phyloP scores from a whole-genome alignment of 163 green algal genomes.

The Volvox carteri region DNA sequence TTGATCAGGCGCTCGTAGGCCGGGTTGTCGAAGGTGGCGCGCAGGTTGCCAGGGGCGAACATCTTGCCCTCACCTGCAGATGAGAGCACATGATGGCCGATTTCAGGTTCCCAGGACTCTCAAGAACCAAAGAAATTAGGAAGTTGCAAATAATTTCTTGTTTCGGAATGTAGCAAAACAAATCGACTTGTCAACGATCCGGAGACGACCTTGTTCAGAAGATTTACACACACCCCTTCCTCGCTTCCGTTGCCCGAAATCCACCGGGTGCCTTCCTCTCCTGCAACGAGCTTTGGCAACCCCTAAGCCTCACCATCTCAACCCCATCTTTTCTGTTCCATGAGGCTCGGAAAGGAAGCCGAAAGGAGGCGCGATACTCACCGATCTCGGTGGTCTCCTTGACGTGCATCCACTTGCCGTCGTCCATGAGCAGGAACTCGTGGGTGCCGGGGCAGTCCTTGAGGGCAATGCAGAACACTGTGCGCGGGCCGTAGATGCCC shows the following conservation, averaged over 20 bases:
- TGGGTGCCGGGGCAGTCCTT: constrained; percentile 91
- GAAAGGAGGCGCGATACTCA: constrained; percentile 37
- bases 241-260: too few species aligned
- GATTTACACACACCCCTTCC: too few species aligned
- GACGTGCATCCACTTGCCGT: constrained; percentile 97
- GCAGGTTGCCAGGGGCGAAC: constrained; percentile 96
- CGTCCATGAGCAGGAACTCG: constrained; percentile 97
- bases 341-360: neutral
- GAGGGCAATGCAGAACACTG: constrained; percentile 93
- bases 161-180: too few species aligned
- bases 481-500: constrained; percentile 94
- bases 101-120: too few species aligned
- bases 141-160: too few species aligned
- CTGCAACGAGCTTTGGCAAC: too few species aligned
- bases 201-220: too few species aligned
- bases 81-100: too few species aligned
- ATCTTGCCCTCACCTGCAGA: constrained; percentile 92
- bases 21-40: constrained; percentile 96
- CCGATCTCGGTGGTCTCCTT: constrained; percentile 97
- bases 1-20: constrained; percentile 93
- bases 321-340: neutral
- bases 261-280: too few species aligned
- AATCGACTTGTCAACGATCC: too few species aligned
- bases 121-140: too few species aligned
- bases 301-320: too few species aligned